Evolutionary conservation across 2,329 filamentous ascomycete genomes (phyloP).

Genomic region (Cordyceps cateniannulata): DNA sequence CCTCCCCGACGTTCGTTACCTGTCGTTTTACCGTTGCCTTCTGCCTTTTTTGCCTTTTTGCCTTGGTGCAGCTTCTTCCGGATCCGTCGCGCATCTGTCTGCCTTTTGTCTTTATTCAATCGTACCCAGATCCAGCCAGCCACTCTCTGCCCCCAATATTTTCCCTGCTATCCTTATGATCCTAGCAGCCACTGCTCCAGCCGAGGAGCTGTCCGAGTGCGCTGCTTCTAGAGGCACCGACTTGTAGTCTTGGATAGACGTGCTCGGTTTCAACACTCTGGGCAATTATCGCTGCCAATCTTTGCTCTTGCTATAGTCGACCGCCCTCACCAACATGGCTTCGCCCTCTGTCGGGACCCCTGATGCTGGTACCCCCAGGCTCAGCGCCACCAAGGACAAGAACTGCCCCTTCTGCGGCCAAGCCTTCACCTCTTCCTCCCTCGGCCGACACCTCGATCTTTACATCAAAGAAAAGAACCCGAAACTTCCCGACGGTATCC

Average conservation of each 20-base stretch:
- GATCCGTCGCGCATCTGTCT: slow-evolving; percentile 1
- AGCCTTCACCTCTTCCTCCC: slow-evolving; percentile 85
- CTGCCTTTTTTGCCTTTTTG: slow-evolving; percentile 1
- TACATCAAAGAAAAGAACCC: slow-evolving; percentile 94
- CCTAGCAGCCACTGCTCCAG: slow-evolving; percentile 16
- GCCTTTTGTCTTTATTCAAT: background rate
- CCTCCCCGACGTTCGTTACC: slow-evolving; percentile 15
- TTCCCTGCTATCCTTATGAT: slow-evolving; percentile 25
- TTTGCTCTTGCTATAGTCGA: slow-evolving; percentile 10
- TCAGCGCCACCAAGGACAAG: slow-evolving; percentile 67
- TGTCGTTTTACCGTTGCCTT: slow-evolving; percentile 7
- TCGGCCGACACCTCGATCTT: slow-evolving; percentile 87
- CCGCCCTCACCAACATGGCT: slow-evolving; percentile 23
- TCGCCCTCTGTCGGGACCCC: slow-evolving; percentile 27
- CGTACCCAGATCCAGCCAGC: background rate
- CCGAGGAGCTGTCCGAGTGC: slow-evolving; percentile 15
- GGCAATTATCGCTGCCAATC: background rate
- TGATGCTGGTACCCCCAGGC: slow-evolving; percentile 33
- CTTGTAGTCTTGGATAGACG: slow-evolving; percentile 4
- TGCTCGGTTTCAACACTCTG: background rate
- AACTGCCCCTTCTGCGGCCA: slow-evolving; percentile 83
- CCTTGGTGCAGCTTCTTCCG: slow-evolving; percentile 15
- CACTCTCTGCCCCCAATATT: slow-evolving; percentile 12
- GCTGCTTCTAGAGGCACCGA: slow-evolving; percentile 6
- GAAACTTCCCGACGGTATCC: slow-evolving; percentile 76